These are phyloP conservation scores for Scheffersomyces spartinae DNA, from an alignment of 805 yeast genomes.

Conservation along the genomic window DNA sequence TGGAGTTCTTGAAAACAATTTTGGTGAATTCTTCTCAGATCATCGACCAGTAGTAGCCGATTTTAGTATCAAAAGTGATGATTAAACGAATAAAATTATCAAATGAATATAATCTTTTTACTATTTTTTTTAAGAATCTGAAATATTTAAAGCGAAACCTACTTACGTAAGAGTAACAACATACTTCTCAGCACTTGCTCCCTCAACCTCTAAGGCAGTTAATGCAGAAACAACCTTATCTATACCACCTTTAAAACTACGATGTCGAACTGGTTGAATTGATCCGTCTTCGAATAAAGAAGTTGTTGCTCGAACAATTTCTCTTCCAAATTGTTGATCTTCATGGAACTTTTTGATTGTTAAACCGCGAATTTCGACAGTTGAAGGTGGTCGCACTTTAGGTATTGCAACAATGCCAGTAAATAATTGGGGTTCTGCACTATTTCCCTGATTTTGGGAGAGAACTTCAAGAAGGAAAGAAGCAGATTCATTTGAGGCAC, in stretches of 20 bases:
- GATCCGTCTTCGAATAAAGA: conserved; percentile 13
- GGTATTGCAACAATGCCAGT: conserved; percentile 31
- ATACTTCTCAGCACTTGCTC: conserved; percentile 34
- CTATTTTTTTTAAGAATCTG: no score
- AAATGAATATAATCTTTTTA: no score
- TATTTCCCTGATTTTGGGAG: conserved; percentile 7
- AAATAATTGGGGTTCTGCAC: conserved; percentile 8
- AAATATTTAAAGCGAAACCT: neutral
- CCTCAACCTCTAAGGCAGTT: conserved; percentile 23
- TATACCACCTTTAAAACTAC: conserved; percentile 23
- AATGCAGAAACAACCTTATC: conserved; percentile 22
- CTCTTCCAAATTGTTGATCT: conserved; percentile 23
- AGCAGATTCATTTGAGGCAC: conserved; percentile 31
- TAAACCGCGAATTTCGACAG: conserved; percentile 19
- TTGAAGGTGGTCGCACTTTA: conserved; percentile 8
- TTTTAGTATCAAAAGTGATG: no score
- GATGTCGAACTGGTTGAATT: conserved; percentile 21
- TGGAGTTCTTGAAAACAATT: no score
- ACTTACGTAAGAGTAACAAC: conserved; percentile 13
- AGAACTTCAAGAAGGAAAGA: conserved; percentile 16
- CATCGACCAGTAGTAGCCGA: no score
- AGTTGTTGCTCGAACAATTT: conserved; percentile 21
- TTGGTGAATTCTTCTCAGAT: no score
- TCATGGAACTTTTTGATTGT: conserved; percentile 33
- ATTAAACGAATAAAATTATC: no score